Base-by-base conservation (phyloP, 129 eudicot genomes). In the Flaveria trinervia region DNA sequence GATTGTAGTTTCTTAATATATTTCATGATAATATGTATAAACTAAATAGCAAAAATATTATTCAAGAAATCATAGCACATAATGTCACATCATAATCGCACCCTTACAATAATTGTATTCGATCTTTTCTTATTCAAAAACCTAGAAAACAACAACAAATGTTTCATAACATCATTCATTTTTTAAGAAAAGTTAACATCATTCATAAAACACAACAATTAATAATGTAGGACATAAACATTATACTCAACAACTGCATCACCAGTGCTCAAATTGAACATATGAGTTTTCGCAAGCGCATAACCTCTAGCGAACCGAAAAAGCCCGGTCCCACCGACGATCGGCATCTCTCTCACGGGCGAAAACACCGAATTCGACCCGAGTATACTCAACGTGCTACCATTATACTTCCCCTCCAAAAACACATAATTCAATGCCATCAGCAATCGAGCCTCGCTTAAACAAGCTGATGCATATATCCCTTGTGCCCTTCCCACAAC, bases 211-310 rank as follows among this genome's bases (percentile, higher is more conserved):
- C n/a, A 66, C 28, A 41, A 36, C 68, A 43, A 22, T 79, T 70
- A 84, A 48, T 85, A 78, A 66, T 85, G 88, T n/a, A 52, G 36
- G 14, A 77, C 88, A 75, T 77, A 81, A 30, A 85, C 82, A 76
- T 85, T 72, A 23, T 85, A 85, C 69, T 85, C 89, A 56, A 85
- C 89, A 60, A 82, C 81, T 14, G 86, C 84, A 65, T 83, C 89
- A 57, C 84, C 84, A 10, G 59, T 73, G 20, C 74, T 75, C 0
- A 79, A 0, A 52, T 82, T 65, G 0, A 85, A 5, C 18, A 72
- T 61, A 7, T 46, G 72, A 48, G 89, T 85, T 73, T 72, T 79
- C 12, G 89, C 86, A 36, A 82, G 84, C 23, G 86, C 89, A 75
- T 85, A 85, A n/a, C 88, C 87, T 25, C 73, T 68, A 15, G 88